Evolutionary conservation across 1,284 basidiomycete genomes (phyloP).

Genomic region (Rhodotorula sp.): DNA sequence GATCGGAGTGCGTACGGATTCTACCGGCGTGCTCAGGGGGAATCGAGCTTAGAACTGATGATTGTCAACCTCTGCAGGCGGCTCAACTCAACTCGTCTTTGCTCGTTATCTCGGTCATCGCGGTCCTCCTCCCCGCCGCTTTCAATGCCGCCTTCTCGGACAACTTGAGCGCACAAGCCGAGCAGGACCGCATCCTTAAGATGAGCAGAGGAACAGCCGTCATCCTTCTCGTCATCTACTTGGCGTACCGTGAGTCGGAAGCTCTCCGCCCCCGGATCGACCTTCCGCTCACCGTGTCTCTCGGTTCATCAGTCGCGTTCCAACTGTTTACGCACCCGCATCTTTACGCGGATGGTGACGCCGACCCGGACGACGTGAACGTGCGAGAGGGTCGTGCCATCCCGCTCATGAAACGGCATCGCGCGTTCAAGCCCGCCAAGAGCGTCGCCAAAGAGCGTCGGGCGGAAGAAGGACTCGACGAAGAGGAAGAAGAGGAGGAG

Average conservation of each 20-base stretch:
- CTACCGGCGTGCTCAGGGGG: neutral
- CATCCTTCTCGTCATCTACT: conserved; percentile 65
- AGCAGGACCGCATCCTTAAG: conserved; percentile 59
- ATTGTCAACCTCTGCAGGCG: conserved; percentile 50
- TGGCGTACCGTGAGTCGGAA: conserved; percentile 16
- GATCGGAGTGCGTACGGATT: neutral
- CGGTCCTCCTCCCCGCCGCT: conserved; percentile 51
- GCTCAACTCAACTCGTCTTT: conserved; percentile 54
- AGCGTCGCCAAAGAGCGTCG: conserved; percentile 27
- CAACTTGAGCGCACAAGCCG: conserved; percentile 50
- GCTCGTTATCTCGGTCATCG: conserved; percentile 55
- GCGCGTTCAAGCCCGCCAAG: conserved; percentile 39
- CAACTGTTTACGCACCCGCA: conserved; percentile 80
- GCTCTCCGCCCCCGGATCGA: conserved; percentile 3
- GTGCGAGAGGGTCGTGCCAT: conserved; percentile 28
- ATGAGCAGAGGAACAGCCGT: conserved; percentile 80
- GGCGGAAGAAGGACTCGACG: conserved; percentile 21
- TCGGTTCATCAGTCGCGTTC: conserved; percentile 60
- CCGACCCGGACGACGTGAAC: conserved; percentile 48
- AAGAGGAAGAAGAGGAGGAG: conserved; percentile 53
- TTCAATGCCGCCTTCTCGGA: conserved; percentile 54
- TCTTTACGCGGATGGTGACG: conserved; percentile 62
- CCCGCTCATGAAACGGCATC: conserved; percentile 40
- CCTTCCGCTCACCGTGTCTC: conserved; percentile 61
- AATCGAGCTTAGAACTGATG: neutral